These are phyloP conservation scores for Craterostigma plantagineum DNA, from an alignment of 257 asterid species.

Conservation along the genomic window DNA sequence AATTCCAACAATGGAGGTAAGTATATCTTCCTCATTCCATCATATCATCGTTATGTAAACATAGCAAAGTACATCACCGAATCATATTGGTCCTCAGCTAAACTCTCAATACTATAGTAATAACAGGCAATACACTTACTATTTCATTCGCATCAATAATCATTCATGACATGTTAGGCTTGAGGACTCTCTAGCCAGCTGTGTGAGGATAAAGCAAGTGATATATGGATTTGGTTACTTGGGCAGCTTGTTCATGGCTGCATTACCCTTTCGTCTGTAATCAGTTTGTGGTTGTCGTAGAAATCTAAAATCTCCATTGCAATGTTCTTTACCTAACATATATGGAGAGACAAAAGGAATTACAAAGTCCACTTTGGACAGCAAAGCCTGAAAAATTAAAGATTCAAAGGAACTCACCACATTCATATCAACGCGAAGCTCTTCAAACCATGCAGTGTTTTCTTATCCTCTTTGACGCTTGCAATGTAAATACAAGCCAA, in stretches of 20 bases:
- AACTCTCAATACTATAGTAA: too few species aligned
- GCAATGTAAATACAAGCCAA: constrained; percentile 79
- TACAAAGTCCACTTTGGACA: neutral
- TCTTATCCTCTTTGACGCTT: constrained; percentile 77
- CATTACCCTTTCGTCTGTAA: constrained; percentile 54
- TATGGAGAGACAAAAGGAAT: neutral
- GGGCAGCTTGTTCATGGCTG: constrained; percentile 62
- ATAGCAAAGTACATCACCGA: too few species aligned
- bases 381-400: neutral
- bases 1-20: too few species aligned
- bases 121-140: too few species aligned
- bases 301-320: constrained; percentile 88
- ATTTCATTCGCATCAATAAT: too few species aligned
- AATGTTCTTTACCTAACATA: constrained; percentile 64
- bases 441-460: constrained; percentile 96
- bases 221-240: too few species aligned
- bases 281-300: constrained; percentile 59
- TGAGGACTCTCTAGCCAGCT: too few species aligned
- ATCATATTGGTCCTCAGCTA: too few species aligned
- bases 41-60: too few species aligned
- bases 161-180: too few species aligned
- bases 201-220: too few species aligned
- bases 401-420: constrained; percentile 28
- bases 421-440: constrained; percentile 93
- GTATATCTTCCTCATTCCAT: too few species aligned